Evolutionary conservation across 441 rosid species (phyloP).

Genomic region (Erodium texanum): DNA sequence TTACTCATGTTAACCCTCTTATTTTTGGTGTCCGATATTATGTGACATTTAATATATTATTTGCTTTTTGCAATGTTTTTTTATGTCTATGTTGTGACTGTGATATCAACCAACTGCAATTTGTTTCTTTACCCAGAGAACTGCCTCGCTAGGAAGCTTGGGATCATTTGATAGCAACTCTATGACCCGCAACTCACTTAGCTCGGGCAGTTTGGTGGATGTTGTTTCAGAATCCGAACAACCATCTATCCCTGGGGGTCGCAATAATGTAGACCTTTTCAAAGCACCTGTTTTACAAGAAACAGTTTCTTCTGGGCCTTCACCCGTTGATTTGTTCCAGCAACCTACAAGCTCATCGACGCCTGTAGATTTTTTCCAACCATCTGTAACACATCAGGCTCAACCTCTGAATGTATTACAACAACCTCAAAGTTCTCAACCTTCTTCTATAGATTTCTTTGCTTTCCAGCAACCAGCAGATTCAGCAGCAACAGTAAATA

Average conservation of each 20-base stretch:
- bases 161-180: conserved; percentile 55
- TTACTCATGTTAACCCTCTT: not conserved
- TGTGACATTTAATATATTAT: not conserved
- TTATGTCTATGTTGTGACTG: conserved; percentile 8
- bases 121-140: conserved; percentile 45
- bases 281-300: conserved; percentile 27
- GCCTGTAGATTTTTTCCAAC: conserved; percentile 33
- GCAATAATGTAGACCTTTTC: conserved; percentile 40
- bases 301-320: conserved; percentile 32
- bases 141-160: conserved; percentile 55
- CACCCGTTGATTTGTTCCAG: conserved; percentile 59
- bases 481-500: conserved; percentile 24
- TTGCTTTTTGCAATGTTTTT: too few relatives aligned
- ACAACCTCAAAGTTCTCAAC: conserved; percentile 30
- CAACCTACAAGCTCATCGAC: conserved; percentile 34
- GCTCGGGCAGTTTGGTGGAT: conserved; percentile 42
- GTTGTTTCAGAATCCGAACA: conserved; percentile 35
- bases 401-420: conserved; percentile 33
- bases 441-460: conserved; percentile 45
- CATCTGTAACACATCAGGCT: conserved; percentile 16
- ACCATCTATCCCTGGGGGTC: conserved; percentile 27
- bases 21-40: not conserved
- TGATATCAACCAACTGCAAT: conserved; percentile 19
- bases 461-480: conserved; percentile 24
- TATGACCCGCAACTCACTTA: conserved; percentile 46